Evolutionary conservation across 1,284 basidiomycete species (phyloP).

Genomic region (Vanrija humicola): DNA sequence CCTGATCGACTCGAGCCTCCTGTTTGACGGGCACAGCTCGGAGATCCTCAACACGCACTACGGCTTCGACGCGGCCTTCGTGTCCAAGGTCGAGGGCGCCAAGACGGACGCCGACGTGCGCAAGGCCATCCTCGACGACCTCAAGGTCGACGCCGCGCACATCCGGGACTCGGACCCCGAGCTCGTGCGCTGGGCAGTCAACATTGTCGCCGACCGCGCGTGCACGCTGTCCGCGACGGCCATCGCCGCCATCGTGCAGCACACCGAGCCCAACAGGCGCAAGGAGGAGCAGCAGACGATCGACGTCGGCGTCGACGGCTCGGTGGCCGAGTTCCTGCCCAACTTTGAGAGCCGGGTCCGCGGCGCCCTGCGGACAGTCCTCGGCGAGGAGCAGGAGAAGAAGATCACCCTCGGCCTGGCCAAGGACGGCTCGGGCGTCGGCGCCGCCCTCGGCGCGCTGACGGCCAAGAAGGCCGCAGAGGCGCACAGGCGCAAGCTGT

Average conservation of each 20-base stretch:
- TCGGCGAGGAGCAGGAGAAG: constrained; percentile 75
- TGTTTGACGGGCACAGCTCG: constrained; percentile 79
- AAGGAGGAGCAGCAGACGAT: constrained; percentile 55
- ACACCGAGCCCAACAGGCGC: constrained; percentile 63
- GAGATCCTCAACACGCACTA: constrained; percentile 77
- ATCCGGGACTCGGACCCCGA: constrained; percentile 55
- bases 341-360: constrained; percentile 72
- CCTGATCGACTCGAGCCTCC: constrained; percentile 66
- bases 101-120: constrained; percentile 45
- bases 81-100: constrained; percentile 74
- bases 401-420: constrained; percentile 82
- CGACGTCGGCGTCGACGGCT: constrained; percentile 83
- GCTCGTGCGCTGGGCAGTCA: constrained; percentile 74
- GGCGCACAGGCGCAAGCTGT: constrained; percentile 4
- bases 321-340: constrained; percentile 87
- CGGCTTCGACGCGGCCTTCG: constrained; percentile 86
- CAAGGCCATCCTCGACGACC: constrained; percentile 59
- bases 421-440: constrained; percentile 95
- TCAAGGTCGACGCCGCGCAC: constrained; percentile 56
- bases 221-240: constrained; percentile 80
- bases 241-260: constrained; percentile 76
- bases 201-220: constrained; percentile 74
- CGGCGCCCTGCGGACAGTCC: constrained; percentile 65
- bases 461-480: constrained; percentile 49
- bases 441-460: constrained; percentile 53